Evolutionary conservation across 2,329 filamentous ascomycete species (phyloP).

Genomic region (Colletotrichum phormii): DNA sequence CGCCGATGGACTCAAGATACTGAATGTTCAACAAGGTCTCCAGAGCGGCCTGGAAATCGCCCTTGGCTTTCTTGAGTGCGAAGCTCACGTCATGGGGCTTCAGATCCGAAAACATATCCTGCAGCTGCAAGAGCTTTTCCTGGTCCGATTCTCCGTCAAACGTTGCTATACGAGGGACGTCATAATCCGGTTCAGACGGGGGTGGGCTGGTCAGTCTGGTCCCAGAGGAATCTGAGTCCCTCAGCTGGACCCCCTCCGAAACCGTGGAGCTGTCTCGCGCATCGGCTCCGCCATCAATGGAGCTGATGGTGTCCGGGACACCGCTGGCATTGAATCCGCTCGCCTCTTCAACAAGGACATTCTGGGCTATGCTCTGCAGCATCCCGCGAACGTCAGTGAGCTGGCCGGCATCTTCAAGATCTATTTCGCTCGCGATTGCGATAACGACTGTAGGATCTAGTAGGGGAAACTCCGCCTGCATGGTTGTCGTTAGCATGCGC

Average conservation of each 20-base stretch:
- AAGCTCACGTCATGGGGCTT: constrained; percentile 74
- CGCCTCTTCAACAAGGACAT: constrained; percentile 75
- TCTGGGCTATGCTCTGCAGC: constrained; percentile 73
- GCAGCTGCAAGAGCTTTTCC: constrained; percentile 72
- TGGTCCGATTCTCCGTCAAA: constrained; percentile 61
- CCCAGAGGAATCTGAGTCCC: constrained; percentile 45
- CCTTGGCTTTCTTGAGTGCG: constrained; percentile 74
- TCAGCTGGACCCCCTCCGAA: constrained; percentile 41
- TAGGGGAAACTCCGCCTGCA: constrained; percentile 55
- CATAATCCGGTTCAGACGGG: constrained; percentile 25
- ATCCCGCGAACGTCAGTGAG: constrained; percentile 66
- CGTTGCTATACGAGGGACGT: constrained; percentile 36
- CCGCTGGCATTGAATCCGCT: constrained; percentile 84
- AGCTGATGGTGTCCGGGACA: constrained; percentile 60
- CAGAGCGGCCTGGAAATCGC: constrained; percentile 76
- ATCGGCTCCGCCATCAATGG: constrained; percentile 40
- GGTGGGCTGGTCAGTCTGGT: constrained; percentile 40
- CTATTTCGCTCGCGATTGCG: constrained; percentile 80
- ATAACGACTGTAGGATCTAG: constrained; percentile 83
- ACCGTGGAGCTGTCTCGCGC: constrained; percentile 40
- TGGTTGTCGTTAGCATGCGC: not conserved
- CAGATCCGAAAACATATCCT: constrained; percentile 78
- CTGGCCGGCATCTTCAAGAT: constrained; percentile 65
- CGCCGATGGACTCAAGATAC: constrained; percentile 77
- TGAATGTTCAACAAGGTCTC: constrained; percentile 85